Evolutionary conservation across 2,329 filamentous ascomycete genomes (phyloP).

Genomic region (Cladobotryum protrusum): DNA sequence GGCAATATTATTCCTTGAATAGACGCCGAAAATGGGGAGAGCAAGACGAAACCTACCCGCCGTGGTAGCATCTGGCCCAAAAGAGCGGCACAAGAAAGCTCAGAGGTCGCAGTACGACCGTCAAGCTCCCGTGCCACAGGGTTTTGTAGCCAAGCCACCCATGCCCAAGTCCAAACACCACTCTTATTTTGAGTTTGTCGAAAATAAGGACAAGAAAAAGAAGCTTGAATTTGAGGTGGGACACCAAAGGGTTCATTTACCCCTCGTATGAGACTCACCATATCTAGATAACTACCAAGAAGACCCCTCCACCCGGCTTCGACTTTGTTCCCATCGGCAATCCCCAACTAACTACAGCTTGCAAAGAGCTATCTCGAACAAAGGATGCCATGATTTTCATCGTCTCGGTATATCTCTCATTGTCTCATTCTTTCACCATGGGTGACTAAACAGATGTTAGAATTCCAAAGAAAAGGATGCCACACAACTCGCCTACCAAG

Average conservation of each 20-base stretch:
- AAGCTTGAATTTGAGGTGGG: constrained; percentile 57
- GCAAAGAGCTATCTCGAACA: constrained; percentile 60
- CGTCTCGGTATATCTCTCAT: constrained; percentile 47
- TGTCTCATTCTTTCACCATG: not conserved
- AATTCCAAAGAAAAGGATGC: constrained; percentile 25
- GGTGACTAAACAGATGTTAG: constrained; percentile 15
- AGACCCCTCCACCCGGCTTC: constrained; percentile 52
- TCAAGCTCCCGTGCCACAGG: constrained; percentile 27
- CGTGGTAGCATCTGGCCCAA: constrained; percentile 26
- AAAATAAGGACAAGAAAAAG: constrained; percentile 59
- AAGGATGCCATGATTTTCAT: constrained; percentile 59
- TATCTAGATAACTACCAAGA: constrained; percentile 45
- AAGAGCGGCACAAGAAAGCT: constrained; percentile 30
- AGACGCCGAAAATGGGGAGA: constrained; percentile 27
- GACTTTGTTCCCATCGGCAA: constrained; percentile 58
- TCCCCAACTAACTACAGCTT: constrained; percentile 52
- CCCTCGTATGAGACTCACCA: constrained; percentile 22
- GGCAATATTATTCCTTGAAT: constrained; percentile 2
- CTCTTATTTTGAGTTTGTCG: constrained; percentile 57
- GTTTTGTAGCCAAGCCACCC: constrained; percentile 33
- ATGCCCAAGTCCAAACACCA: constrained; percentile 49
- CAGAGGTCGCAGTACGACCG: constrained; percentile 28
- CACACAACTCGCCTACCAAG: constrained; percentile 43
- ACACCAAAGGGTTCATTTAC: constrained; percentile 14
- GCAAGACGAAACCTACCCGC: constrained; percentile 28